A percentile compares a stretch with the other conserved stretches of the same genome.
Evolutionary conservation across 345 rosid genomes (phyloP).

Genomic region (Eucalyptus regnans): DNA sequence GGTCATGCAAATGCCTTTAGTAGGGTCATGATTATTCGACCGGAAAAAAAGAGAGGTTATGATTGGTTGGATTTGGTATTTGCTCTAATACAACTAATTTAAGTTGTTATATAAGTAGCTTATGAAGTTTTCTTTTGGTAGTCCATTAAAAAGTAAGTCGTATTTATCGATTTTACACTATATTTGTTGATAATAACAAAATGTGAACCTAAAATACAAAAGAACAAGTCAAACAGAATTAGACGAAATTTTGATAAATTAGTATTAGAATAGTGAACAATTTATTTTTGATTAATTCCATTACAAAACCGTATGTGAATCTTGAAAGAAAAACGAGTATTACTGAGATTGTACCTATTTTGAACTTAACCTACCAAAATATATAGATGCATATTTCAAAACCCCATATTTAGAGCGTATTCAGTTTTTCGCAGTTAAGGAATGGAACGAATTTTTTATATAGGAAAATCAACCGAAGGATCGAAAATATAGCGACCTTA

Average conservation of each 20-base stretch:
- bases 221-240: background rate
- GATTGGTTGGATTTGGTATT: background rate
- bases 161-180: background rate
- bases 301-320: background rate
- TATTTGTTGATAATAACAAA: background rate
- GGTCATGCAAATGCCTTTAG: background rate
- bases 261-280: background rate
- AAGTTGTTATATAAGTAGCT: background rate
- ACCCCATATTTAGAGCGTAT: background rate
- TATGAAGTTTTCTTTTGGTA: background rate
- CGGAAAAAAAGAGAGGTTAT: background rate
- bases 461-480: background rate
- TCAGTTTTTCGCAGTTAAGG: background rate
- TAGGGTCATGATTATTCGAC: background rate
- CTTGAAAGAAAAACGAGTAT: background rate
- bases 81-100: background rate
- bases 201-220: background rate
- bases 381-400: too few species aligned
- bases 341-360: background rate
- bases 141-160: background rate
- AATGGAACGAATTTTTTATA: background rate
- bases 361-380: too few species aligned
- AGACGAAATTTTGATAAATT: background rate
- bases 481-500: background rate
- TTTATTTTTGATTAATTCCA: background rate